A percentile compares a stretch with the other conserved stretches of the same genome.
These are phyloP conservation scores for Lithospermum erythrorhizon DNA, from an alignment of 257 asterid species.

Conservation along the genomic window DNA sequence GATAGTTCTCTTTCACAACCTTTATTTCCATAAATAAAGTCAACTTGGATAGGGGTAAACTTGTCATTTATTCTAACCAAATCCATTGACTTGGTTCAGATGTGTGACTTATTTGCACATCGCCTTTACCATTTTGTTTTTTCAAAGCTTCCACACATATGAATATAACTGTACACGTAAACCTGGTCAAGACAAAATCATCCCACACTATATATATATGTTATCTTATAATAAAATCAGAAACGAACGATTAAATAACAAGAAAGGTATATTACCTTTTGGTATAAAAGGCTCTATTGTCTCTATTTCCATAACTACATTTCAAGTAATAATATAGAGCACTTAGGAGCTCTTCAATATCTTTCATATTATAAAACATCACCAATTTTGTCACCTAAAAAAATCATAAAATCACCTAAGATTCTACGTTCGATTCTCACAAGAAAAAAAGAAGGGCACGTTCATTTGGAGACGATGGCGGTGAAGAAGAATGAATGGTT, in stretches of 20 bases:
- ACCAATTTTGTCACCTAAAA: neutral
- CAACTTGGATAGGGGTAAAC: too few species aligned
- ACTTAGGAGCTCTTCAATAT: neutral
- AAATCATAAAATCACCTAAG: neutral
- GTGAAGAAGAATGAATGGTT: slow-evolving; percentile 41
- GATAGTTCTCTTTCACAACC: too few species aligned
- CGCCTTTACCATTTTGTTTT: too few species aligned
- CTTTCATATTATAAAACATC: neutral
- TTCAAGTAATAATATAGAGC: neutral
- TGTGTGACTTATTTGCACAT: too few species aligned
- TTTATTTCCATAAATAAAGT: too few species aligned
- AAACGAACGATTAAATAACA: too few species aligned
- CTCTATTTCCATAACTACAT: neutral
- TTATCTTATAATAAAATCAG: too few species aligned
- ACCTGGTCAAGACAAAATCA: neutral
- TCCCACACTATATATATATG: too few species aligned
- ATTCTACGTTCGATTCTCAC: neutral
- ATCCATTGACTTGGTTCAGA: too few species aligned
- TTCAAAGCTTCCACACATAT: too few species aligned
- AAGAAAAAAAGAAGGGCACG: neutral
- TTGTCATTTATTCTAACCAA: too few species aligned
- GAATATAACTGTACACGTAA: neutral
- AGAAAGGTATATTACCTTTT: too few species aligned
- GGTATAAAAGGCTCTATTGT: neutral
- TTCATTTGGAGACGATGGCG: slow-evolving; percentile 1